These are phyloP conservation scores for Jamesozyma spencerorum DNA, from an alignment of 805 yeast species.

Conservation along the genomic window DNA sequence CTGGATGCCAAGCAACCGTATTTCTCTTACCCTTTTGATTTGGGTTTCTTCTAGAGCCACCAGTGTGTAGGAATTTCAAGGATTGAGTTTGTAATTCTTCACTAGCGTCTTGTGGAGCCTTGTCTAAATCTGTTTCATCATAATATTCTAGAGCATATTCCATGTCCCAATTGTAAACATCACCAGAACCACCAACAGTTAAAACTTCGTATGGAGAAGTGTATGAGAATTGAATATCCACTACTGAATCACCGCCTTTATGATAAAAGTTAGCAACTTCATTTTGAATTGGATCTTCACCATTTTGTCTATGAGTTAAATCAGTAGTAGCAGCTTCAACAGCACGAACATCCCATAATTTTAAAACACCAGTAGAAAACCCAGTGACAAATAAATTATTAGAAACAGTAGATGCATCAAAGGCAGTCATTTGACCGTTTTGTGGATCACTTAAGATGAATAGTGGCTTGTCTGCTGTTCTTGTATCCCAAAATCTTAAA, in stretches of 20 bases:
- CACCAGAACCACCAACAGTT: constrained; percentile 24
- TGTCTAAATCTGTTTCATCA: constrained; percentile 34
- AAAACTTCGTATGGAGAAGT: constrained; percentile 20
- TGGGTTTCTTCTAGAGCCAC: constrained; percentile 22
- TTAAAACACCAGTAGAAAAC: constrained; percentile 20
- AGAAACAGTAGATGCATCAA: constrained; percentile 18
- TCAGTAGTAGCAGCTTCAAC: constrained; percentile 15
- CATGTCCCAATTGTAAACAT: constrained; percentile 25
- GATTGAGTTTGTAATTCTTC: constrained; percentile 21
- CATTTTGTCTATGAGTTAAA: constrained; percentile 16
- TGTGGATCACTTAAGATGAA: constrained; percentile 18
- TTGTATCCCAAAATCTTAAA: constrained; percentile 24
- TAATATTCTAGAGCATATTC: constrained; percentile 35
- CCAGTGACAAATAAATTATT: constrained; percentile 24
- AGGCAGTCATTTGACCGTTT: constrained; percentile 18
- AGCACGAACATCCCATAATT: constrained; percentile 26
- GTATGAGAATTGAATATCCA: constrained; percentile 20
- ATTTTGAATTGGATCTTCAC: constrained; percentile 16
- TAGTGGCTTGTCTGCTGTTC: constrained; percentile 19
- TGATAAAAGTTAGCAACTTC: constrained; percentile 20
- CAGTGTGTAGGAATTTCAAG: constrained; percentile 24
- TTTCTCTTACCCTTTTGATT: constrained; percentile 18
- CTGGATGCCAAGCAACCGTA: constrained; percentile 27
- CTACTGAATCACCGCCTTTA: constrained; percentile 23
- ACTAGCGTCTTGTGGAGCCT: constrained; percentile 36